Percentiles rank a stretch among this genome's conserved stretches.
Conservation (phyloP, 306 rosid genomes). For the Begonia loranthoides region DNA sequence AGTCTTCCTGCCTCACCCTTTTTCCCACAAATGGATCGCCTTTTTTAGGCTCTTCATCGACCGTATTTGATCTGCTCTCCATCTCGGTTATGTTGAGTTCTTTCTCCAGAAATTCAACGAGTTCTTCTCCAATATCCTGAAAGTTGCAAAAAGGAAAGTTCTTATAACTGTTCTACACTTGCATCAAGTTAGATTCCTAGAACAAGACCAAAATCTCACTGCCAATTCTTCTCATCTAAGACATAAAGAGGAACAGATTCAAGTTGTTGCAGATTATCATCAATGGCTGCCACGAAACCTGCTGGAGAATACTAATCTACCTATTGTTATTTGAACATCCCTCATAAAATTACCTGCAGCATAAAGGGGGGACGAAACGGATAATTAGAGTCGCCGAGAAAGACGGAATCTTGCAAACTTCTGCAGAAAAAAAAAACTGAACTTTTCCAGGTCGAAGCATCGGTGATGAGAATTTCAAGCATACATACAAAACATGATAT, state of each 20-base stretch:
- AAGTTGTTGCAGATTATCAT: not conserved
- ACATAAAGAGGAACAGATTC: not conserved
- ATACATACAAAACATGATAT: too few species aligned
- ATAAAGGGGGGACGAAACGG: constrained; percentile 49
- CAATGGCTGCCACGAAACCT: constrained; percentile 15
- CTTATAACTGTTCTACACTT: too few species aligned
- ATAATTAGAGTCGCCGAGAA: constrained; percentile 28
- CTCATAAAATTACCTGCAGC: constrained; percentile 87
- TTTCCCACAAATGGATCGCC: constrained; percentile 16
- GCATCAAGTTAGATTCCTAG: too few species aligned
- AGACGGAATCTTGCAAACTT: not conserved
- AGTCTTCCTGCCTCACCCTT: constrained; percentile 1
- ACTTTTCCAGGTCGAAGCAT: too few species aligned
- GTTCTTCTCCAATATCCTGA: constrained; percentile 98
- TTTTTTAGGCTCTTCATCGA: constrained; percentile 16
- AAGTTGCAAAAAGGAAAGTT: too few species aligned
- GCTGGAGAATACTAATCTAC: constrained; percentile 63
- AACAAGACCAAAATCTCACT: constrained; percentile 29
- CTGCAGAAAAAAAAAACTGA: too few species aligned
- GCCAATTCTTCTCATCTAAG: constrained; percentile 49
- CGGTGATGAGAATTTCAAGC: too few species aligned
- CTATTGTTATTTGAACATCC: constrained; percentile 96
- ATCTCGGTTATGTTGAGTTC: constrained; percentile 60
- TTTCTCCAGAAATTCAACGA: constrained; percentile 91
- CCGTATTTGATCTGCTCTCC: constrained; percentile 18